phyloP scores from a whole-genome alignment of 129 eudicot species.

The Scalesia atractyloides region DNA sequence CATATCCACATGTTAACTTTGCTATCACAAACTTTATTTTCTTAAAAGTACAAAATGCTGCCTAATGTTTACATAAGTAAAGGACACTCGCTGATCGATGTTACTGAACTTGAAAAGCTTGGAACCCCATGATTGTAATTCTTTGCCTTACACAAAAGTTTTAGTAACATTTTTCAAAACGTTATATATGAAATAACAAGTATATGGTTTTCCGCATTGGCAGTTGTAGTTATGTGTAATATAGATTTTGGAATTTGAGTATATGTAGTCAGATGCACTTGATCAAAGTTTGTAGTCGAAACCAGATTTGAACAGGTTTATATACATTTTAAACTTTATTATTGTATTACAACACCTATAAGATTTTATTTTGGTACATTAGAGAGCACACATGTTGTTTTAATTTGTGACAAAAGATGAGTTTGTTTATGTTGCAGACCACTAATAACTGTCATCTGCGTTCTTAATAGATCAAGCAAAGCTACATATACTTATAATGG shows the following conservation, averaged over 20 bases:
- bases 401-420: too few species aligned
- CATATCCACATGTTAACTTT: too few species aligned
- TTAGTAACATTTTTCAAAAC: neutral
- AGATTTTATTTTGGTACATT: neutral
- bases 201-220: neutral
- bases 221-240: too few species aligned
- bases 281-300: neutral
- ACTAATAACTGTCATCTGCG: neutral
- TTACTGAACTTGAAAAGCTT: too few species aligned
- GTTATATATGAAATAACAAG: neutral
- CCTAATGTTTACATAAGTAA: too few species aligned
- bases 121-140: neutral
- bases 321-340: neutral
- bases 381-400: neutral
- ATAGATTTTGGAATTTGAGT: too few species aligned
- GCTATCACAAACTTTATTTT: neutral
- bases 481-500: constrained; percentile 6
- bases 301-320: neutral
- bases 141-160: neutral
- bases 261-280: too few species aligned
- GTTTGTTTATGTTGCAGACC: neutral
- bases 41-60: neutral
- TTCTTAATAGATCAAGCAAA: neutral
- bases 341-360: neutral
- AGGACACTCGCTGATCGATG: too few species aligned